phyloP scores from a whole-genome alignment of 139 green algal species.

The Chlamydomonas sphaeroides region DNA sequence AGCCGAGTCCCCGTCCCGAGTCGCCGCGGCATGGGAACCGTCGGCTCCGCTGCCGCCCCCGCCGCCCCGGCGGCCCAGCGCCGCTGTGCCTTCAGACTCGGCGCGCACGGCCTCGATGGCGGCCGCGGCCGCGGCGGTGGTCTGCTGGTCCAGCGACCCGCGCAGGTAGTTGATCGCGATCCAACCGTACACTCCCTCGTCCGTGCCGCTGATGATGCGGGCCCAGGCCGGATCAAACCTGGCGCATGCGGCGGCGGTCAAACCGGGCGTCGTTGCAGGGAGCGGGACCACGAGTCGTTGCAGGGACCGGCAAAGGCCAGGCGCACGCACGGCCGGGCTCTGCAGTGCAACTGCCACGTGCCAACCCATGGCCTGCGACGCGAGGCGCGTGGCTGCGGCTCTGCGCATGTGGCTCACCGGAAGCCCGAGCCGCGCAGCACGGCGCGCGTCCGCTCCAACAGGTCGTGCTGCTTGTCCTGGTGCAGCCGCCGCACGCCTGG shows the following conservation, averaged over 20 bases:
- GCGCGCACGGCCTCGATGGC: neutral
- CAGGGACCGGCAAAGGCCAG: too few relatives aligned
- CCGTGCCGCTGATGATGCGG: conserved; percentile 76
- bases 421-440: conserved; percentile 50
- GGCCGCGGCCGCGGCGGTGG: neutral
- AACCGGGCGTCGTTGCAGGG: too few relatives aligned
- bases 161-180: conserved; percentile 81
- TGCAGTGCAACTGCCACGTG: too few relatives aligned
- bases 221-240: conserved; percentile 81
- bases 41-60: too few relatives aligned
- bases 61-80: neutral
- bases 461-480: conserved; percentile 1
- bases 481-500: conserved; percentile 75
- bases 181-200: conserved; percentile 91
- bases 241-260: too few relatives aligned
- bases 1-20: too few relatives aligned
- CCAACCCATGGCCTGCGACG: too few relatives aligned
- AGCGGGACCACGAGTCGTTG: too few relatives aligned
- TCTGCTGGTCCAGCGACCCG: conserved; percentile 36
- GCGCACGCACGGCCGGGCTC: too few relatives aligned
- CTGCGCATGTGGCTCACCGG: too few relatives aligned
- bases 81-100: neutral
- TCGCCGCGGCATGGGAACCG: too few relatives aligned
- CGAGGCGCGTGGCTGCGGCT: too few relatives aligned
- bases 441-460: conserved; percentile 55